These are phyloP conservation scores for Francoa sonchifolia DNA, from an alignment of 441 rosid species.

Conservation along the genomic window DNA sequence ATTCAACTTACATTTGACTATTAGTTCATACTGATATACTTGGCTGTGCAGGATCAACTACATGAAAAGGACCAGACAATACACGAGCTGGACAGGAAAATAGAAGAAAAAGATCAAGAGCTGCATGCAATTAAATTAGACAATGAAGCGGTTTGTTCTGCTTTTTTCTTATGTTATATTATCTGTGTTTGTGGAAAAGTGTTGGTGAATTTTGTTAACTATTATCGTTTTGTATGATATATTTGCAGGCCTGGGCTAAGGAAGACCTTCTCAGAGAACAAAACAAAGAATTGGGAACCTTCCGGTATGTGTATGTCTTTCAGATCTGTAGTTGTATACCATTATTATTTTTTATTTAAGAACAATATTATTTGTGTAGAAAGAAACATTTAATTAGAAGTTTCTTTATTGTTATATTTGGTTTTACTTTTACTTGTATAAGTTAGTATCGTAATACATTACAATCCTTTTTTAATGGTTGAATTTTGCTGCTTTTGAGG, in stretches of 20 bases:
- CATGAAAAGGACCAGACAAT: slow-evolving; percentile 53
- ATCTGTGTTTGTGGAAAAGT: not conserved
- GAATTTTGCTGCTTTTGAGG: not conserved
- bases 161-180: not conserved
- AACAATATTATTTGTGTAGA: too few relatives aligned
- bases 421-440: too few relatives aligned
- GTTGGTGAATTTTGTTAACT: slow-evolving; percentile 1
- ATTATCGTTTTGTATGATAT: slow-evolving; percentile 1
- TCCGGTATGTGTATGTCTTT: slow-evolving; percentile 31
- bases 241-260: slow-evolving; percentile 80
- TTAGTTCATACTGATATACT: slow-evolving; percentile 4
- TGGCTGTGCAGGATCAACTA: slow-evolving; percentile 62
- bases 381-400: too few relatives aligned
- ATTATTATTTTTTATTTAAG: too few relatives aligned
- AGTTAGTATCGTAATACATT: not conserved
- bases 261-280: slow-evolving; percentile 90
- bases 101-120: slow-evolving; percentile 85
- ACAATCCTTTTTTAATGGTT: not conserved
- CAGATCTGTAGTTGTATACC: too few relatives aligned
- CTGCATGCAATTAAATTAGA: slow-evolving; percentile 69
- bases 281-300: slow-evolving; percentile 70
- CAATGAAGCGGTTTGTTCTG: slow-evolving; percentile 62
- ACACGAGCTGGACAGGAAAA: slow-evolving; percentile 60
- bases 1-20: not conserved
- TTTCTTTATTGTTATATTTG: not conserved